Evolutionary conservation across 345 rosid genomes (phyloP).

Genomic region (Lepidium sativum): DNA sequence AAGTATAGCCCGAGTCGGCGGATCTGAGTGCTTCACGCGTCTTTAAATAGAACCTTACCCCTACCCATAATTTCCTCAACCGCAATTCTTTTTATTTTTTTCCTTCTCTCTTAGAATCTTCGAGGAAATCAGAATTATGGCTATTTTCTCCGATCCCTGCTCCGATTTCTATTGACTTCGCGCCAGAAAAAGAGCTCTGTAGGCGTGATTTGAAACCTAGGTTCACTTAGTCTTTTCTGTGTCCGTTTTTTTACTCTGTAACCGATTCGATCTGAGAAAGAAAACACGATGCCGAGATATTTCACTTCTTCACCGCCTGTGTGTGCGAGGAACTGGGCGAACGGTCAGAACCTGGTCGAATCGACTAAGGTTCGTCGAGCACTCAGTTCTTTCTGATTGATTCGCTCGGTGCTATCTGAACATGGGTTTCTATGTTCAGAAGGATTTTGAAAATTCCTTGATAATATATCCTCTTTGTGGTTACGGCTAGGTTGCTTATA

Average conservation of each 20-base stretch:
- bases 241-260: not conserved
- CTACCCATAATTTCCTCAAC: not conserved
- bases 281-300: slow-evolving; percentile 45
- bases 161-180: slow-evolving; percentile 3
- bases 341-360: slow-evolving; percentile 43
- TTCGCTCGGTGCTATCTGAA: slow-evolving; percentile 8
- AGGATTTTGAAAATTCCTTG: not conserved
- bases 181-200: not conserved
- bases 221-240: slow-evolving; percentile 1
- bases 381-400: slow-evolving; percentile 21
- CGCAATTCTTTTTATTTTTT: not conserved
- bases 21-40: slow-evolving; percentile 31
- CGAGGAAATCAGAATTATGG: not conserved
- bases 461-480: not conserved
- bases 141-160: not conserved
- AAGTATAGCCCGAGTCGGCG: slow-evolving; percentile 27
- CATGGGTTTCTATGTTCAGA: slow-evolving; percentile 7
- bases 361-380: slow-evolving; percentile 68
- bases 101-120: not conserved
- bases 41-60: slow-evolving; percentile 24
- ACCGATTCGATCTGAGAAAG: slow-evolving; percentile 14
- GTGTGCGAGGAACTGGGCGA: slow-evolving; percentile 35
- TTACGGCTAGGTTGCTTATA: not conserved
- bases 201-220: slow-evolving; percentile 9
- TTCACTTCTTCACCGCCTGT: slow-evolving; percentile 43